Conservation (phyloP, 768 basidiomycete genomes). For the Lyophyllum decastes region DNA sequence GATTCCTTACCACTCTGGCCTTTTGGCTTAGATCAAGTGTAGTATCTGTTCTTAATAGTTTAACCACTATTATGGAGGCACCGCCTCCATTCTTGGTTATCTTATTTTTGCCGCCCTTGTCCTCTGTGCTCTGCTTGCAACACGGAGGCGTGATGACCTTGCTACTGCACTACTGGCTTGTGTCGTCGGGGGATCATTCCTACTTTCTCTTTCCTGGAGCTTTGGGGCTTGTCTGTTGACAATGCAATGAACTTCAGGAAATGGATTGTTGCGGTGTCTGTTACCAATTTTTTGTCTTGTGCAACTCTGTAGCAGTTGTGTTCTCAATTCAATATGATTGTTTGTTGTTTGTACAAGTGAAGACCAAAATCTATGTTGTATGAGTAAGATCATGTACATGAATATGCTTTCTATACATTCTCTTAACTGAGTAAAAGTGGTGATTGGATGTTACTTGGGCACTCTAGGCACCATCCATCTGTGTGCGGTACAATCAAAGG, state of each 20-base stretch:
- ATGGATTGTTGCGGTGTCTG: neutral
- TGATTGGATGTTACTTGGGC: no score
- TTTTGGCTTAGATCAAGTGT: slow-evolving; percentile 98
- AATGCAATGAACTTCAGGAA: neutral
- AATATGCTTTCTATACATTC: no score
- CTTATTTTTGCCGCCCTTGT: slow-evolving; percentile 21
- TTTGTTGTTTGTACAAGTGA: no score
- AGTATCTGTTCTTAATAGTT: slow-evolving; percentile 95
- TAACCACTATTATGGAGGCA: slow-evolving; percentile 43
- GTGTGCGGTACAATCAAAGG: no score
- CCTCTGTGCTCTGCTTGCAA: slow-evolving; percentile 44
- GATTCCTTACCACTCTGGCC: slow-evolving; percentile 81
- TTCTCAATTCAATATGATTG: no score
- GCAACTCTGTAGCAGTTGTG: neutral
- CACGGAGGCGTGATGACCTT: slow-evolving; percentile 39
- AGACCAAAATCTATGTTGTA: no score
- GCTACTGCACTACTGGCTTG: slow-evolving; percentile 25
- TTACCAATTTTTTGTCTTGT: neutral
- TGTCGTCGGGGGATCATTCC: slow-evolving; percentile 39
- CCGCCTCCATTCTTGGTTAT: slow-evolving; percentile 12
- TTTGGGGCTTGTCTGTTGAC: neutral
- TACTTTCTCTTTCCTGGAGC: neutral
- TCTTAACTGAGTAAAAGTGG: no score
- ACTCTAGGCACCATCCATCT: no score
- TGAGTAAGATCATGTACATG: no score